Evolutionary conservation across 1,284 basidiomycete species (phyloP).

Genomic region (Moniliophthora roreri): DNA sequence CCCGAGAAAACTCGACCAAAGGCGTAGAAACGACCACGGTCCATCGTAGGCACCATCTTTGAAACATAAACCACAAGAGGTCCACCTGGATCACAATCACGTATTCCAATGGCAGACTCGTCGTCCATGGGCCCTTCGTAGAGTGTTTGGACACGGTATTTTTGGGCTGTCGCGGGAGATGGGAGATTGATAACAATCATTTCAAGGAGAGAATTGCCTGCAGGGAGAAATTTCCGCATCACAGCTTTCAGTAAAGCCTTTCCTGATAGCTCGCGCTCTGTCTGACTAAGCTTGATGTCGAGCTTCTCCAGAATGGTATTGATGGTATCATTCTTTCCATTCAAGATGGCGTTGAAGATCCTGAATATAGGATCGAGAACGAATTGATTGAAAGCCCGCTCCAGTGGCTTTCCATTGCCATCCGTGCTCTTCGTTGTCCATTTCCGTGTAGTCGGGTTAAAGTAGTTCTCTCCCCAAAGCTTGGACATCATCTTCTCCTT

Average conservation of each 20-base stretch:
- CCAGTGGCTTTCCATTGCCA: slow-evolving; percentile 86
- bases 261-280: slow-evolving; percentile 95
- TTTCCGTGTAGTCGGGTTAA: slow-evolving; percentile 97
- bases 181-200: slow-evolving; percentile 99
- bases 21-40: slow-evolving; percentile 99
- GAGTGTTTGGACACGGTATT: slow-evolving; percentile 98
- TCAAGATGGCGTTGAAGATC: slow-evolving; percentile 99
- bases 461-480: slow-evolving; percentile 99
- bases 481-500: slow-evolving; percentile 98
- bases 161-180: slow-evolving; percentile 95
- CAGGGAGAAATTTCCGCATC: slow-evolving; percentile 99
- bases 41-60: slow-evolving; percentile 99
- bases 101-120: slow-evolving; percentile 97
- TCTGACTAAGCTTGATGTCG: slow-evolving; percentile 86
- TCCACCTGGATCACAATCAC: slow-evolving; percentile 96
- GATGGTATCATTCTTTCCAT: slow-evolving; percentile 97
- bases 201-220: slow-evolving; percentile 97
- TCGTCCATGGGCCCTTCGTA: slow-evolving; percentile 99
- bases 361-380: slow-evolving; percentile 99
- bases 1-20: slow-evolving; percentile 99
- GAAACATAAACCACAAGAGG: slow-evolving; percentile 99
- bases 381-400: slow-evolving; percentile 94
- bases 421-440: slow-evolving; percentile 85
- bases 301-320: slow-evolving; percentile 93
- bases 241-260: slow-evolving; percentile 96